Percentiles rank a stretch among this genome's conserved stretches.
phyloP scores from a whole-genome alignment of 2,329 filamentous ascomycete species.

The Teratosphaeria nubilosa region DNA sequence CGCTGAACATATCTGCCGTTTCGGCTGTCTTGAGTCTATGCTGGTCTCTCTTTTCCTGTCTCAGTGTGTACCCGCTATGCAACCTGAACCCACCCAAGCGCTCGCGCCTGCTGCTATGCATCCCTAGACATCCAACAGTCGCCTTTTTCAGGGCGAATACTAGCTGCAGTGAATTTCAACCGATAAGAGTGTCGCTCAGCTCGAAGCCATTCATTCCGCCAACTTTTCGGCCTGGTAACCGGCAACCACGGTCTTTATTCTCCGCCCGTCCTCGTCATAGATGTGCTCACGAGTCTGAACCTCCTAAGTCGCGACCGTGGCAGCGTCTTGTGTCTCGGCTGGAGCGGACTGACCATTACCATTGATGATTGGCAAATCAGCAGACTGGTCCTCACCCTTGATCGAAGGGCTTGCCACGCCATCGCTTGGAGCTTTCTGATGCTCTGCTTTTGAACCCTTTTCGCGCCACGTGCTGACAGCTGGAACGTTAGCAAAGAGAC shows the following conservation, averaged over 20 bases:
- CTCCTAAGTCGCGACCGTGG: background rate
- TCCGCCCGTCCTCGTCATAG: background rate
- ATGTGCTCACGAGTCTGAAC: background rate
- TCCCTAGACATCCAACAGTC: background rate
- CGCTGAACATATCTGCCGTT: too few relatives aligned
- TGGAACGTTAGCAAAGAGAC: constrained; percentile 81
- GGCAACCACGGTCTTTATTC: background rate
- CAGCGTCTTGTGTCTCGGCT: background rate
- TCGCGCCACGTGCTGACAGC: constrained; percentile 94
- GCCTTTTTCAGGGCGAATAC: background rate
- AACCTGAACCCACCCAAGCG: background rate
- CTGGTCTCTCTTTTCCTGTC: background rate
- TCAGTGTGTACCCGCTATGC: background rate
- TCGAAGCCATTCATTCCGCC: background rate
- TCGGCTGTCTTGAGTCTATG: background rate
- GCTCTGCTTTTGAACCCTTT: constrained; percentile 85
- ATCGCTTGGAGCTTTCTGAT: constrained; percentile 27
- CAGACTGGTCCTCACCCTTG: background rate
- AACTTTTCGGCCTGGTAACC: background rate
- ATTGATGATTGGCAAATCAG: background rate
- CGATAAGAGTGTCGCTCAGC: background rate
- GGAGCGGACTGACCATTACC: background rate
- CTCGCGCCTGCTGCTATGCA: background rate
- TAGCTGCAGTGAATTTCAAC: background rate
- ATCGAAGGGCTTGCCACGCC: background rate